Conservation (phyloP, 371 early-diverging fungal genomes). For the Saksenaea oblongispora region DNA sequence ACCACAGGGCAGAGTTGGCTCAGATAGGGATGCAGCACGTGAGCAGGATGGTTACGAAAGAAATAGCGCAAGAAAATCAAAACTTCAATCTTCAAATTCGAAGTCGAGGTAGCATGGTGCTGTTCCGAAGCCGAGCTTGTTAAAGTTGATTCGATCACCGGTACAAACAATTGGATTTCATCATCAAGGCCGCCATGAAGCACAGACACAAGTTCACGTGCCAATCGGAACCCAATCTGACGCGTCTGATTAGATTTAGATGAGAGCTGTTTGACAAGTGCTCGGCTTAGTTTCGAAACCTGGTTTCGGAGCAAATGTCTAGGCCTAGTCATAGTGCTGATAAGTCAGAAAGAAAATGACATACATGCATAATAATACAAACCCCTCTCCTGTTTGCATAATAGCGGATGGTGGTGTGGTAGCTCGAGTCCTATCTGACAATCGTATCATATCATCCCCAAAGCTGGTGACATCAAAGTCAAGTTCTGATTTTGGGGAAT, state of each 20-base stretch:
- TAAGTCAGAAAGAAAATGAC: neutral
- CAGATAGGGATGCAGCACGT: conserved; percentile 59
- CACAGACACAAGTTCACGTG: conserved; percentile 72
- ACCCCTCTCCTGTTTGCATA: conserved; percentile 48
- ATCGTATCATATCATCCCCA: conserved; percentile 14
- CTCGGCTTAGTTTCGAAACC: conserved; percentile 67
- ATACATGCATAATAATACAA: neutral
- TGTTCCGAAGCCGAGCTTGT: conserved; percentile 46
- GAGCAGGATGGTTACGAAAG: conserved; percentile 62
- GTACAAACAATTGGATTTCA: conserved; percentile 67
- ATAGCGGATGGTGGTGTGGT: conserved; percentile 12
- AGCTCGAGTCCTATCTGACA: conserved; percentile 8
- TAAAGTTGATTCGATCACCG: conserved; percentile 71
- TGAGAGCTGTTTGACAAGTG: conserved; percentile 69
- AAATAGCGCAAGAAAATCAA: conserved; percentile 73
- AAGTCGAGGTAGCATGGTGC: conserved; percentile 65
- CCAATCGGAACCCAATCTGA: conserved; percentile 73
- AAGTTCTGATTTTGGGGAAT: conserved; percentile 9
- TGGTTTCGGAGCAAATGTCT: conserved; percentile 55
- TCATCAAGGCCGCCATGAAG: conserved; percentile 73
- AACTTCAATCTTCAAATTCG: conserved; percentile 84
- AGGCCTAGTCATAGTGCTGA: conserved; percentile 29
- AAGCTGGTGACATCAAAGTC: conserved; percentile 25
- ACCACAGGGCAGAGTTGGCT: conserved; percentile 64
- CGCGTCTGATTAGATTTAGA: conserved; percentile 78